Evolutionary conservation across 441 rosid genomes (phyloP).

Genomic region (Adansonia madagascariensis): DNA sequence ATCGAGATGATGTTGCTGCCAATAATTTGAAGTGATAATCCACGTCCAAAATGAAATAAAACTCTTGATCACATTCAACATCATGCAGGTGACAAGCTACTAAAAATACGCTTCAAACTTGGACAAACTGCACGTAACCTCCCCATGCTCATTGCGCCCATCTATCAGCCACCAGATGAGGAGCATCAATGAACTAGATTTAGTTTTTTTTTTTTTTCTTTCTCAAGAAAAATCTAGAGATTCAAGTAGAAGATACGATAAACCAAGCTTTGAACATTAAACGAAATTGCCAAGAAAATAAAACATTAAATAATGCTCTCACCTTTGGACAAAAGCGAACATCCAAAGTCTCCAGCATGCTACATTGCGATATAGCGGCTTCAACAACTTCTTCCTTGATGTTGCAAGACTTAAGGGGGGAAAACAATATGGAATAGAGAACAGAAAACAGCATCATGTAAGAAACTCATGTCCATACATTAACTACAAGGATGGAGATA

Average conservation of each 20-base stretch:
- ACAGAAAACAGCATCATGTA: conserved; percentile 16
- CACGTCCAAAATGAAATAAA: not conserved
- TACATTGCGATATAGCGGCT: conserved; percentile 76
- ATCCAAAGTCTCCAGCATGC: conserved; percentile 86
- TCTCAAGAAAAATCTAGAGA: not conserved
- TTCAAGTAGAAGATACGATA: not conserved
- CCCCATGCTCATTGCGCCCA: conserved; percentile 72
- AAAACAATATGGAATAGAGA: conserved; percentile 15
- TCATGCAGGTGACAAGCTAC: conserved; percentile 51
- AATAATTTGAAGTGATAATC: not conserved
- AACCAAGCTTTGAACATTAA: not conserved
- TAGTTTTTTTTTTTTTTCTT: not conserved
- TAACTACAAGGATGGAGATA: not conserved
- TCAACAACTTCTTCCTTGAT: conserved; percentile 76
- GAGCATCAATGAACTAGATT: not conserved
- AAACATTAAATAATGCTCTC: conserved; percentile 21
- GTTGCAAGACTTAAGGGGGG: conserved; percentile 67
- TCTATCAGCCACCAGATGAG: conserved; percentile 39
- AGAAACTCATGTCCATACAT: not conserved
- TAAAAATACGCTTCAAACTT: conserved; percentile 85
- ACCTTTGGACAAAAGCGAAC: conserved; percentile 95
- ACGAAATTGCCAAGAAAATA: not conserved
- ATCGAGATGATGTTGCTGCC: conserved; percentile 24
- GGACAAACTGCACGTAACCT: conserved; percentile 68
- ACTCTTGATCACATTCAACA: not conserved